Base-by-base conservation (phyloP, 352 stramenopile genomes). In the Aphanomyces astaci region DNA sequence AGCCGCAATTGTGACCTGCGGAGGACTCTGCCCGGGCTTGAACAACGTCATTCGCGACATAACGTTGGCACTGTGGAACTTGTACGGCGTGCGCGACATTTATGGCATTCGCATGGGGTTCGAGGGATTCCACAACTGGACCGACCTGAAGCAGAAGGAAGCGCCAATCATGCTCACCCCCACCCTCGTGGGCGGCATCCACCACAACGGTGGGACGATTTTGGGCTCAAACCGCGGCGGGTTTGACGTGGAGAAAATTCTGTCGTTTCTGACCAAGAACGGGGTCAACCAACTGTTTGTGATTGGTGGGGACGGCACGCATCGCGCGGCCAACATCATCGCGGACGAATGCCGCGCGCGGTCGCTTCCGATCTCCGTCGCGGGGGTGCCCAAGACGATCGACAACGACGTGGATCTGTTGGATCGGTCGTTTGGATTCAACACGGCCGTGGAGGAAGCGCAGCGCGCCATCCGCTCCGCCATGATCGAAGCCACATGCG, bases 351-450 rank as follows among this genome's bases (percentile, higher is more conserved):
- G 83, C 63, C 76, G 77, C 49, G 72, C 66, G 33, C 75, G 86
- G 62, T 84, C 88, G 49, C 75, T 98, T 31, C 93, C 97, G 64
- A 87, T 99, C 28, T 82, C 95, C 7, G 91, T 99, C 17, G 94
- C 94, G 24, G 95, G 97, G 64, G 96, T 99, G 71, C 97, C 97
- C 24, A 99, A 99, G 85, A 99, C 97, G 3, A 99, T 99, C 67
- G 97, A 99, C 84, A 99, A 99, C 77, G 96, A 99, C 78, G 93
- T 99, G 53, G 96, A 98, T 73, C 86, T 98, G 59, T 92, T 99
- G 63, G 97, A 99, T 76, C 92, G 95, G 56, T 98, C 89, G 43
- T 99, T 99, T 73, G 97, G 97, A 48, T 99, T 99, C 76, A 91
- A 96, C 68, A 98, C 94, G 30, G 87, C 96, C 4, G 96, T 99